Evolutionary conservation across 495 filamentous ascomycete species (phyloP).

Genomic region (Podospora tetraspora): DNA sequence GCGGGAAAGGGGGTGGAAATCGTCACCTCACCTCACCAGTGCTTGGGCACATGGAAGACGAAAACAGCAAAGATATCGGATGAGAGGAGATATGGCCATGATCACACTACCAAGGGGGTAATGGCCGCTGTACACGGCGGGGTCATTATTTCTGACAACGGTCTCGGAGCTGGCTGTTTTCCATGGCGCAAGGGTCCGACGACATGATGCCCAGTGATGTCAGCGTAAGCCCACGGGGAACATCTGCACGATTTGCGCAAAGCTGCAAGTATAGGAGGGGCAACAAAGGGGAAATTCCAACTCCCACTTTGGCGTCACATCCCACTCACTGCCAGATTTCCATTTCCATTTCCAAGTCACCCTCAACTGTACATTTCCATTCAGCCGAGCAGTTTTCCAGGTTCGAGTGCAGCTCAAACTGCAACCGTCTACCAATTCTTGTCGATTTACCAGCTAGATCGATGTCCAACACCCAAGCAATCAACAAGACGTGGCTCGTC

Average conservation of each 20-base stretch:
- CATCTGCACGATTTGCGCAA: not conserved
- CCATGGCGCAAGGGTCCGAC: not conserved
- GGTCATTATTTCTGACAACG: not conserved
- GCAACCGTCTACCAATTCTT: not conserved
- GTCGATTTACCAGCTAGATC: not conserved
- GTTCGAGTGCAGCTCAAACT: no score
- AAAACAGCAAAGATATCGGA: no score
- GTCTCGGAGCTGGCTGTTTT: no score
- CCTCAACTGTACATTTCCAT: no score
- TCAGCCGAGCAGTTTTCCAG: no score
- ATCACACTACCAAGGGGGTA: not conserved
- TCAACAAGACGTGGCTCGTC: not conserved
- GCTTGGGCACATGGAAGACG: not conserved
- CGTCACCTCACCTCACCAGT: not conserved
- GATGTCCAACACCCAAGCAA: not conserved
- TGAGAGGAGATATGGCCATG: not conserved
- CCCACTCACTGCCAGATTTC: not conserved
- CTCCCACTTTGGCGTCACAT: not conserved
- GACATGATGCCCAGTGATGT: not conserved
- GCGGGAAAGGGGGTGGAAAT: not conserved
- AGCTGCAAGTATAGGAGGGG: not conserved
- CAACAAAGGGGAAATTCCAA: not conserved
- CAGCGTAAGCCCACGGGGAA: not conserved
- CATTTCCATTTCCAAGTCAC: not conserved
- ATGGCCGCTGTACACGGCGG: no score